phyloP scores from a whole-genome alignment of 495 filamentous ascomycete species.

The Penicillium fimorum region DNA sequence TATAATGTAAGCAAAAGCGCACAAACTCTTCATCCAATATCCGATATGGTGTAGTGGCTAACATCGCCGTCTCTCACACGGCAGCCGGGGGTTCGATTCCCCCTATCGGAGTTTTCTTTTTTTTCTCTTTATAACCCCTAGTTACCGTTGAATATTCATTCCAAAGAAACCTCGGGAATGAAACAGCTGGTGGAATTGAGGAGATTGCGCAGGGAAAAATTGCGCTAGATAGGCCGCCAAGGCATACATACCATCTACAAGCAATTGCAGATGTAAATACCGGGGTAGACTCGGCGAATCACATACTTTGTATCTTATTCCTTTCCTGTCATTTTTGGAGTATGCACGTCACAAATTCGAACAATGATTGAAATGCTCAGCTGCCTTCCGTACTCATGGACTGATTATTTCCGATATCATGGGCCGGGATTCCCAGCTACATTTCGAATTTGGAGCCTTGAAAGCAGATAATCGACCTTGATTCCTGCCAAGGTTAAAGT shows the following conservation, averaged over 20 bases:
- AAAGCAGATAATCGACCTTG: too few relatives aligned
- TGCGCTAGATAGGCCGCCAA: neutral
- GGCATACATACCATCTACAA: neutral
- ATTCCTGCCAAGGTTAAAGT: too few relatives aligned
- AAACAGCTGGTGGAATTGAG: neutral
- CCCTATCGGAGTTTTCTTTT: constrained; percentile 21
- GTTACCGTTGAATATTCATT: too few relatives aligned
- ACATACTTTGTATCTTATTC: neutral
- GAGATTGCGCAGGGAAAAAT: neutral
- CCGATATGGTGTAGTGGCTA: constrained; percentile 41
- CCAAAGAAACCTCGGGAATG: too few relatives aligned
- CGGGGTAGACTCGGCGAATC: neutral
- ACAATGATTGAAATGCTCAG: too few relatives aligned
- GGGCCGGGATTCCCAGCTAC: too few relatives aligned
- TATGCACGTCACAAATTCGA: neutral
- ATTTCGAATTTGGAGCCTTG: too few relatives aligned
- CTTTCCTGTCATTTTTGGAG: neutral
- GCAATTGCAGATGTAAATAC: neutral
- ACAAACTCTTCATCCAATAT: neutral
- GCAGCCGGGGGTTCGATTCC: constrained; percentile 32
- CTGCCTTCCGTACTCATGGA: too few relatives aligned
- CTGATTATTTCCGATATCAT: too few relatives aligned
- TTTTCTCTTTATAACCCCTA: too few relatives aligned
- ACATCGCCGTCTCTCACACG: constrained; percentile 40
- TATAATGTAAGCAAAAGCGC: too few relatives aligned